Evolutionary conservation across 805 yeast species (phyloP).

Genomic region (Yarrowia keelungensis): DNA sequence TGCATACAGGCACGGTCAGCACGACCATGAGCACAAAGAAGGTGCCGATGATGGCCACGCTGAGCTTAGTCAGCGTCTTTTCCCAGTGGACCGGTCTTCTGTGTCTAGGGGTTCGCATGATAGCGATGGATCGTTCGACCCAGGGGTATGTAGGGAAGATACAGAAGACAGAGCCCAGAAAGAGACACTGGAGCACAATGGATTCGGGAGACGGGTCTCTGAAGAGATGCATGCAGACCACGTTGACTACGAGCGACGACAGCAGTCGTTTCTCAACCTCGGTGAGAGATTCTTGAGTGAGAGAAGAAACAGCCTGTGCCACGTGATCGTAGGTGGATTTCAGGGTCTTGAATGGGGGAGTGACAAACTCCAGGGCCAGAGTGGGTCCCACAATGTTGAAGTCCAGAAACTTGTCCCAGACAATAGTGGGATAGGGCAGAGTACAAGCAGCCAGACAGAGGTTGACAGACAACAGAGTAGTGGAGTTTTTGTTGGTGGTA

Average conservation of each 20-base stretch:
- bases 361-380: conserved; percentile 23
- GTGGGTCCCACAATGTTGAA: conserved; percentile 16
- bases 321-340: conserved; percentile 15
- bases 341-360: conserved; percentile 9
- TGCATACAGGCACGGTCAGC: conserved; percentile 9
- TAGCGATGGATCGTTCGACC: conserved; percentile 34
- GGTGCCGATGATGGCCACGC: conserved; percentile 11
- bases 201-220: conserved; percentile 25
- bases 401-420: conserved; percentile 24
- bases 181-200: conserved; percentile 26
- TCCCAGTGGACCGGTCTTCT: conserved; percentile 22
- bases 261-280: conserved; percentile 33
- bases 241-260: conserved; percentile 18
- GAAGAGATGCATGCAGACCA: conserved; percentile 29
- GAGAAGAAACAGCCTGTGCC: not conserved
- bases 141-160: conserved; percentile 34
- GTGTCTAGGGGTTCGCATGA: conserved; percentile 35
- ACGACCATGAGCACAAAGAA: conserved; percentile 33
- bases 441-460: conserved; percentile 19
- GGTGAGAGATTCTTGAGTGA: conserved; percentile 24
- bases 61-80: conserved; percentile 27
- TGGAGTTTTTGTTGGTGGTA: conserved; percentile 5
- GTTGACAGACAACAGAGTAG: conserved; percentile 11
- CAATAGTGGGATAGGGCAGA: conserved; percentile 9
- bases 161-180: conserved; percentile 36